Evolutionary conservation across 805 yeast genomes (phyloP), one percentile per base, ranked within the genome.

Genomic region (Wickerhamiella vanderwaltii): DNA sequence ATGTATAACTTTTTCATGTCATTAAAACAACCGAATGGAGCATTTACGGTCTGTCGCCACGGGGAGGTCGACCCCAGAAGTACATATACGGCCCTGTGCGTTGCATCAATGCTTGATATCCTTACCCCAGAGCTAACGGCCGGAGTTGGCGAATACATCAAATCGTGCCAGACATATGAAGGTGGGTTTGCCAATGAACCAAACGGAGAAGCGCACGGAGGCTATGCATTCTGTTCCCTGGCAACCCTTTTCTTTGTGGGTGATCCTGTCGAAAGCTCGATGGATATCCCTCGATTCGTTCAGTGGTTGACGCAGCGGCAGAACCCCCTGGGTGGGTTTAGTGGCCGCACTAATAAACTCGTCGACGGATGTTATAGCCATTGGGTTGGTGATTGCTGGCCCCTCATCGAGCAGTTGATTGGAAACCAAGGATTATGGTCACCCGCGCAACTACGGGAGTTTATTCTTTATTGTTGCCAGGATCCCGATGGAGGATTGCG

Each of bases 311-410:
- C 34, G 9, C 37, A 41, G 4, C 70, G 94, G 30, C 98, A 91
- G 57, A 64, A 68, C 43, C 61, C 61, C 15, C 58, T 74, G n/a
- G 93, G 88, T 9, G 96, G 97, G 0, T 70, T 88, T 35, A 69
- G 77, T 9, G 99, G 99, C 0, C 71, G 99, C 42, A 74, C 94
- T 0, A 88, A 88, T 58, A 91, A 91, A 57, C 67, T 91, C 24
- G 97, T 91, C 1, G 98, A 91, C 57, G 95, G 94, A 0, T 91
- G 98, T 59, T 91, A 91, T 58, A 75, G 88, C 55, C 88, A 80
- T 59, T 91, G 98, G 98, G 79, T 86, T 1, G 97, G 97, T 1
- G 93, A 85, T 0, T 57, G 78, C 29, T 65, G 70, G 47, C 75
- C 83, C 0, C 59, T 84, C 26, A 45, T 85, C 3, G 91, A 82